Percentiles rank a stretch among this genome's conserved stretches.
Evolutionary conservation across 2,329 filamentous ascomycete genomes (phyloP).

Genomic region (Colletotrichum cereale): DNA sequence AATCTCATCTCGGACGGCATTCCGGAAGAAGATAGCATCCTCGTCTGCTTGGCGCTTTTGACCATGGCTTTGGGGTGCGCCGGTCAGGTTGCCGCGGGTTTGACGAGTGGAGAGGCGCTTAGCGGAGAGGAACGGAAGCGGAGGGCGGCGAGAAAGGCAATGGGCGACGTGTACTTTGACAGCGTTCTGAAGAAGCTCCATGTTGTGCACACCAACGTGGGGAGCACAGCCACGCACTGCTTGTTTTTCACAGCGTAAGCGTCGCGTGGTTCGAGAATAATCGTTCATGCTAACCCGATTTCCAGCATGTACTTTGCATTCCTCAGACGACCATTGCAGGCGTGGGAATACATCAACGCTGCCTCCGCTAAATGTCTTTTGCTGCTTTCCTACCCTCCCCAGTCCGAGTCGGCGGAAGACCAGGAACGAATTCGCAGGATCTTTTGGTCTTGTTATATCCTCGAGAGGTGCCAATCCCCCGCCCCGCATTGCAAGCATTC

Average conservation of each 20-base stretch:
- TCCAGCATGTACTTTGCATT: constrained; percentile 62
- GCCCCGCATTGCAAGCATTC: background rate
- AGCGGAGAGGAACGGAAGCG: constrained; percentile 47
- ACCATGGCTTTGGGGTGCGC: constrained; percentile 63
- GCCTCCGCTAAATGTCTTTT: constrained; percentile 64
- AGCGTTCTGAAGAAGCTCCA: constrained; percentile 60
- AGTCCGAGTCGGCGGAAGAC: constrained; percentile 53
- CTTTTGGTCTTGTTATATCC: constrained; percentile 68
- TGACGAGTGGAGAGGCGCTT: constrained; percentile 42
- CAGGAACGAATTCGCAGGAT: constrained; percentile 63
- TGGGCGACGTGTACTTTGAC: constrained; percentile 60
- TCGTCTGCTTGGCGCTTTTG: constrained; percentile 58
- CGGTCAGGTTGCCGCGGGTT: constrained; percentile 53
- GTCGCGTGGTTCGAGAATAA: fast-evolving
- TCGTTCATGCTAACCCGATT: background rate
- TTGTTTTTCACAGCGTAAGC: constrained; percentile 63
- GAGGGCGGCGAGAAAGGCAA: constrained; percentile 49
- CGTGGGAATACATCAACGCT: constrained; percentile 64
- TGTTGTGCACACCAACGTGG: constrained; percentile 60
- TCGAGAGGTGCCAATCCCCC: constrained; percentile 56
- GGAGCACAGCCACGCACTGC: constrained; percentile 61
- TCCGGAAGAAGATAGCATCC: constrained; percentile 52
- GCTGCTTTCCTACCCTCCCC: constrained; percentile 58
- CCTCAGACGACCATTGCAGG: constrained; percentile 62
- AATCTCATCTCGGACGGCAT: constrained; percentile 49